Evolutionary conservation across 768 basidiomycete species (phyloP).

Genomic region (Russula griseocarnosa): DNA sequence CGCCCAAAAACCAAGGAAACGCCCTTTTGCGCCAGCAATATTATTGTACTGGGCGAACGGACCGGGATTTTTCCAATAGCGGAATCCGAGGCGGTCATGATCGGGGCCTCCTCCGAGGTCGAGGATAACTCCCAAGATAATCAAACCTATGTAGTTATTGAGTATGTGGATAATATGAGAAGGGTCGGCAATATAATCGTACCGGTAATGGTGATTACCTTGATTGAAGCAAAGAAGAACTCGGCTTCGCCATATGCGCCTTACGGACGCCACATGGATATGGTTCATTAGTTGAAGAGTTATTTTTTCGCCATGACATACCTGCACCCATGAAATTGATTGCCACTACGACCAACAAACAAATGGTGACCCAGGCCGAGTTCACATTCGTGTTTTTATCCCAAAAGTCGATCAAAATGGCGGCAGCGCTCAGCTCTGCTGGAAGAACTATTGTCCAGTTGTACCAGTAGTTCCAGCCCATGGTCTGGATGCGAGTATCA

Average conservation of each 20-base stretch:
- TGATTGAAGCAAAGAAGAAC: constrained; percentile 87
- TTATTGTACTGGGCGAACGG: constrained; percentile 71
- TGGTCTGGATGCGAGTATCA: constrained; percentile 28
- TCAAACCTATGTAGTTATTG: constrained; percentile 34
- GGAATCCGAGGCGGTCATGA: constrained; percentile 66
- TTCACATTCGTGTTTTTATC: constrained; percentile 49
- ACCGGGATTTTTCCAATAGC: constrained; percentile 87
- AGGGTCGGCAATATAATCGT: background rate
- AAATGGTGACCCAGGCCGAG: constrained; percentile 78
- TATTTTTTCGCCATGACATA: background rate
- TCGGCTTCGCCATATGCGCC: constrained; percentile 81
- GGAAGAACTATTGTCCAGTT: constrained; percentile 66
- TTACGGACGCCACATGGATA: constrained; percentile 20
- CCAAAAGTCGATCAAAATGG: constrained; percentile 78
- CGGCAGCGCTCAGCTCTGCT: constrained; percentile 69
- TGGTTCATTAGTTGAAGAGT: no score
- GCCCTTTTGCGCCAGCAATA: constrained; percentile 66
- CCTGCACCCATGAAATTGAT: constrained; percentile 24
- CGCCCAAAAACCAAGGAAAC: constrained; percentile 68
- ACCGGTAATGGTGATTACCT: constrained; percentile 80
- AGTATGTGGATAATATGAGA: constrained; percentile 35
- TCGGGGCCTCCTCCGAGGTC: constrained; percentile 87
- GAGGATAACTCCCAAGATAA: constrained; percentile 60
- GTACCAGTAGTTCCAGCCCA: constrained; percentile 54
- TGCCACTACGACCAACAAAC: constrained; percentile 62